phyloP scores from a whole-genome alignment of 2,329 filamentous ascomycete genomes.

The Alternaria hordeiaustralica region DNA sequence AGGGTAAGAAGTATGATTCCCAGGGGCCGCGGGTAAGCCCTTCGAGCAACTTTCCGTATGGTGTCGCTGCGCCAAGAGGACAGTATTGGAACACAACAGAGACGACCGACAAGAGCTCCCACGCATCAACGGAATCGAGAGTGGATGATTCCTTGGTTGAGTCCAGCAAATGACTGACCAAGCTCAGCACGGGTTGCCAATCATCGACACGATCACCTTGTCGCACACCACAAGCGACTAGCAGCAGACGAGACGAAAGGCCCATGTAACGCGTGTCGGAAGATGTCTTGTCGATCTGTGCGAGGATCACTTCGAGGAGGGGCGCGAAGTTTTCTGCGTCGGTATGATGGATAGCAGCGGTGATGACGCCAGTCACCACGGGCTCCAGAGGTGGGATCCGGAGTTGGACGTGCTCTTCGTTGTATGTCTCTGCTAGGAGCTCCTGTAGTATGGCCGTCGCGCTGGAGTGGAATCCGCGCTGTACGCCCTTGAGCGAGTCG shows the following conservation, averaged over 20 bases:
- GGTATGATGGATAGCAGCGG: constrained; percentile 83
- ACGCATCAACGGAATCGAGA: constrained; percentile 21
- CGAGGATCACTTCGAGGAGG: constrained; percentile 66
- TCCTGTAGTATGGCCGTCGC: constrained; percentile 61
- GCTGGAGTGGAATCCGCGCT: constrained; percentile 64
- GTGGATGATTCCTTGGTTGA: constrained; percentile 46
- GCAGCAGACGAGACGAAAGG: constrained; percentile 61
- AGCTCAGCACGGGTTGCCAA: constrained; percentile 71
- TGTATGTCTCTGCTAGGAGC: constrained; percentile 50
- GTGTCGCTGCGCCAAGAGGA: constrained; percentile 78
- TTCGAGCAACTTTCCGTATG: constrained; percentile 70
- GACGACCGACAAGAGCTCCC: constrained; percentile 54
- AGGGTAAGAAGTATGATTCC: constrained; percentile 77
- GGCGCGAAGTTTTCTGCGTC: constrained; percentile 74
- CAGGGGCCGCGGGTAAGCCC: constrained; percentile 69
- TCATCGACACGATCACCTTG: constrained; percentile 75
- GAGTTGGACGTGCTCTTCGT: constrained; percentile 39
- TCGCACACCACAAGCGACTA: constrained; percentile 76
- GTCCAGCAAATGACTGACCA: constrained; percentile 40
- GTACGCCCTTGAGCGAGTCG: constrained; percentile 74
- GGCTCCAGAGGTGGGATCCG: constrained; percentile 61
- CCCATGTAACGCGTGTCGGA: constrained; percentile 49
- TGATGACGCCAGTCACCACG: constrained; percentile 76
- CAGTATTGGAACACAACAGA: constrained; percentile 76
- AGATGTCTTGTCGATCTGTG: constrained; percentile 46